Evolutionary conservation across 176 grass and related monocot species (phyloP).

Genomic region (Bromus sterilis): DNA sequence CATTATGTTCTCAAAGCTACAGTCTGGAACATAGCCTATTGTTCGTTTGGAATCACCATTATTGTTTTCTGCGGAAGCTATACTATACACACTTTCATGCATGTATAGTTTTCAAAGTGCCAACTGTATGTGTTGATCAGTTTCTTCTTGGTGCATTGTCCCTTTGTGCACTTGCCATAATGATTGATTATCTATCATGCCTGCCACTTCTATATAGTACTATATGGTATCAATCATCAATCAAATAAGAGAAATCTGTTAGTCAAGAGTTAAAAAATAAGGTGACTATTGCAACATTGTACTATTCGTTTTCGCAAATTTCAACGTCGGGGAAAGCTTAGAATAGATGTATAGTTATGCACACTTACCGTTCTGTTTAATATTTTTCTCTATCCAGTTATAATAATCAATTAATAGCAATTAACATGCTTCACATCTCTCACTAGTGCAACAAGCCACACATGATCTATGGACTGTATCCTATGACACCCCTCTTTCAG

Average conservation of each 20-base stretch:
- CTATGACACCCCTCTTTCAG: slow-evolving; percentile 28
- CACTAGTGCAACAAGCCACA: slow-evolving; percentile 21
- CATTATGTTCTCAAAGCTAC: neutral
- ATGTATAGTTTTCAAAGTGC: neutral
- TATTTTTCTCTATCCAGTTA: neutral
- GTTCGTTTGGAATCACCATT: neutral
- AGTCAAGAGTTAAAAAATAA: too few species aligned
- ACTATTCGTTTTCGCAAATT: slow-evolving; percentile 1
- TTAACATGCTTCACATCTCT: slow-evolving; percentile 12
- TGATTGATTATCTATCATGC: neutral
- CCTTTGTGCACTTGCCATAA: neutral
- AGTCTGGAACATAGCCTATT: neutral
- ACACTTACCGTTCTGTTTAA: neutral
- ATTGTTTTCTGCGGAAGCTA: neutral
- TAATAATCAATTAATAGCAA: neutral
- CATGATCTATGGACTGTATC: neutral
- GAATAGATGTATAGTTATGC: neutral
- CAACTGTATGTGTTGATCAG: neutral
- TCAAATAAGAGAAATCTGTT: neutral
- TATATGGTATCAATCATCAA: neutral
- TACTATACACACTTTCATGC: neutral
- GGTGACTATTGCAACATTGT: neutral
- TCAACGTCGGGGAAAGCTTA: too few species aligned
- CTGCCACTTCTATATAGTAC: neutral
- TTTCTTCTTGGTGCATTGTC: neutral